phyloP scores from a whole-genome alignment of 306 rosid genomes.

The Quillaja saponaria region DNA sequence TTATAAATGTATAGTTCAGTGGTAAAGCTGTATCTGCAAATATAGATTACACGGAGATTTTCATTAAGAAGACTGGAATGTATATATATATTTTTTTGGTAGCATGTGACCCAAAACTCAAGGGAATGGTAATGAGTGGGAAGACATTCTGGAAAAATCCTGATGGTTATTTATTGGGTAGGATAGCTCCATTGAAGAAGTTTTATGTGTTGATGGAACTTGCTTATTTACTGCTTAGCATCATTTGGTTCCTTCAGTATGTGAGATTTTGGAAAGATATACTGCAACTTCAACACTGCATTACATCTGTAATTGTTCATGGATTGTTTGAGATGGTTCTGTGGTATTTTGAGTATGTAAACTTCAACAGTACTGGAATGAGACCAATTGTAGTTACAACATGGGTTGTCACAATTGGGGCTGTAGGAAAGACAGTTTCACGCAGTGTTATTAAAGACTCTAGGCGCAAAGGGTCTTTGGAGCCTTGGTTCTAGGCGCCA shows the following conservation, averaged over 20 bases:
- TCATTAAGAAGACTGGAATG: slow-evolving; percentile 82
- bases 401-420: slow-evolving; percentile 89
- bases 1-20: slow-evolving; percentile 54
- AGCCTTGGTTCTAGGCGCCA: no score
- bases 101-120: slow-evolving; percentile 85
- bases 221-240: slow-evolving; percentile 63
- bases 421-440: slow-evolving; percentile 72
- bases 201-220: slow-evolving; percentile 75
- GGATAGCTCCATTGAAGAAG: slow-evolving; percentile 86
- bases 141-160: slow-evolving; percentile 92
- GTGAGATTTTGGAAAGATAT: slow-evolving; percentile 87
- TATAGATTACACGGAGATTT: slow-evolving; percentile 45
- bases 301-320: slow-evolving; percentile 71
- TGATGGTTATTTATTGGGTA: slow-evolving; percentile 85
- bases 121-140: slow-evolving; percentile 78
- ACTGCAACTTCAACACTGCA: slow-evolving; percentile 93
- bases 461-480: no score
- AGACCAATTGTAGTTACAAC: slow-evolving; percentile 79
- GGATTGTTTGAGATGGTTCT: slow-evolving; percentile 95
- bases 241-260: slow-evolving; percentile 84
- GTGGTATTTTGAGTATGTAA: slow-evolving; percentile 83
- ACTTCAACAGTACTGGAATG: slow-evolving; percentile 74
- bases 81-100: slow-evolving; percentile 91
- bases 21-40: slow-evolving; percentile 38
- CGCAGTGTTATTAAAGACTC: no score